Base-by-base conservation (phyloP, 257 asterid genomes). In the Salvia rosmarinus region DNA sequence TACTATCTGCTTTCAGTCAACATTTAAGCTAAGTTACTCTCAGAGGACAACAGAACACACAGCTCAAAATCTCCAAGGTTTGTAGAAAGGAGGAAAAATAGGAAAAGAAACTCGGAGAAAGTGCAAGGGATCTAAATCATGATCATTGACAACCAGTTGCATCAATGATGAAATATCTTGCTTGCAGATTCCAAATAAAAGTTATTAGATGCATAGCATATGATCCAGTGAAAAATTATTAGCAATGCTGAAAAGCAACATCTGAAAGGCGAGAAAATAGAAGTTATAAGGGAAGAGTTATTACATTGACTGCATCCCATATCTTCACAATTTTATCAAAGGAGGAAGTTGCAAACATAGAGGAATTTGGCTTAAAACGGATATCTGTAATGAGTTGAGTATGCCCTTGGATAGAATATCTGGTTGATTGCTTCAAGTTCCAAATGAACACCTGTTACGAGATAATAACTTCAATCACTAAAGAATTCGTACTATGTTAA, bases 231-330 rank as follows among this genome's bases (percentile, higher is more conserved):
- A 17, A 35, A 69, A 21, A 16, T 16, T n/a, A 9, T 4, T 9
- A 35, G 54, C 40, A 60, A 9, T 8, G 10, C 3, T n/a, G 5
- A 66, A 61, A 34, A 40, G 23, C 7, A 49, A 50, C 34, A 58
- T 58, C 46, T 17, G 25, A 61, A 67, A 19, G 32, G 44, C 13
- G 35, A 71, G 3, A 43, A 16, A 3, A 21, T 8, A 10, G 14
- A 57, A 46, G 12, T 44, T n/a, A 9, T 0, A 17, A 51, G 57
- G 37, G 61, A 66, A 51, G 57, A 47, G 40, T 55, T 25, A 57
- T 61, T 64, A 87, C 90, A 76, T 76, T 76, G 72, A 34, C 16
- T 58, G 84, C 85, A 64, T 87, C 81, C 83, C 85, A 83, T 80
- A 87, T 65, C 70, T 51, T 80, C 64, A 85, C 70, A 9, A 57